Base-by-base conservation (phyloP, 2,329 filamentous ascomycete genomes). In the Colletotrichum gloeosporioides region DNA sequence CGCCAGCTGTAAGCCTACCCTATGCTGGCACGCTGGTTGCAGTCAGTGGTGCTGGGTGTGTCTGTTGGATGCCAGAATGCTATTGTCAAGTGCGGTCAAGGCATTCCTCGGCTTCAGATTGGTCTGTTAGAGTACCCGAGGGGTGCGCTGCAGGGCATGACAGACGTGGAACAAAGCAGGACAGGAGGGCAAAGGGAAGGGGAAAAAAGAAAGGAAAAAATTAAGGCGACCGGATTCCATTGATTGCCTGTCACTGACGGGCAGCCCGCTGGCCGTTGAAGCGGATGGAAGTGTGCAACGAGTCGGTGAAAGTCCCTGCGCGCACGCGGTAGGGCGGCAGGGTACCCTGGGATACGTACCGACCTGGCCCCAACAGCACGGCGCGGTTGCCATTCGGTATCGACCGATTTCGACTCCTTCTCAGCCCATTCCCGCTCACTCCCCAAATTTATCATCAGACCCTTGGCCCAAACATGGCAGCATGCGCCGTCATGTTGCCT, bases 371-470 rank as follows among this genome's bases (percentile, higher is more conserved):
- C 63, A 62, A 68, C 27, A 66, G 71, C 22, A 49, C 63, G 72
- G 68, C 68, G 34, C 70, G 74, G 74, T 76, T 69, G 71, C 75
- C 73, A 75, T 75, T 78, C 78, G 77, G 82, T 79, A 82, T 84
- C 82, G 82, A 79, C 82, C 82, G 82, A 84, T 84, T 81, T 79
- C 82, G 69, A 75, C 78, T 78, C 79, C 82, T 81, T 77, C 81
- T 84, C 82, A 83, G 82, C 79, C 82, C 82, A 84, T 83, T 83
- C 81, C 79, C 80, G 77, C 80, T 81, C 82, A 80, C 82, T 80
- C 80, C 81, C 81, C 81, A 80, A 81, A 80, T 80, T 83, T 82
- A 80, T 84, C 81, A 79, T 77, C 82, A 81, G 82, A 84, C 81
- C 61, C 76, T 78, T 78, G 72, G 76, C 73, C 76, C 76, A 66